Percentiles rank a stretch among this genome's conserved stretches.
Evolutionary conservation across 163 green algal species (phyloP).

Genomic region (Scenedesmus sp.): DNA sequence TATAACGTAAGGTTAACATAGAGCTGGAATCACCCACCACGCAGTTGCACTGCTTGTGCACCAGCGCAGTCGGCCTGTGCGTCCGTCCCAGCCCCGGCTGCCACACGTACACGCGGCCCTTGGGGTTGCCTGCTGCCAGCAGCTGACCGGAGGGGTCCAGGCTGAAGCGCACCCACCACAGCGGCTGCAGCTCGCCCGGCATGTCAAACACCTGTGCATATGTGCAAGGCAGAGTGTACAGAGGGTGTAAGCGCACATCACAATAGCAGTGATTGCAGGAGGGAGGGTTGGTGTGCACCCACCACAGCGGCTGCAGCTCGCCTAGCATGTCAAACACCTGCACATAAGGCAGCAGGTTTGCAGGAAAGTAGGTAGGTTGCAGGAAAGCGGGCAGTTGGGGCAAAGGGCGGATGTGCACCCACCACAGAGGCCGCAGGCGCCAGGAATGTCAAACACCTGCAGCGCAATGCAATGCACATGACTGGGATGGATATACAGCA

Average conservation of each 20-base stretch:
- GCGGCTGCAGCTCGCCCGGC: constrained; percentile 49
- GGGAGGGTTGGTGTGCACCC: no score
- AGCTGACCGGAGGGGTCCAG: constrained; percentile 59
- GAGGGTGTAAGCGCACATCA: no score
- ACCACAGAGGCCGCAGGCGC: neutral
- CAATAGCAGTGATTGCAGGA: neutral
- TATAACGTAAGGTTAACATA: no score
- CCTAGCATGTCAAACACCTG: neutral
- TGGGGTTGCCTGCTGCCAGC: constrained; percentile 72
- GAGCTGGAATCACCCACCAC: no score
- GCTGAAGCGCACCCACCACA: constrained; percentile 90
- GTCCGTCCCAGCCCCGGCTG: constrained; percentile 41
- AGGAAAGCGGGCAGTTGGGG: no score
- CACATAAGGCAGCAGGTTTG: neutral
- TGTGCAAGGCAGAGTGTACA: no score
- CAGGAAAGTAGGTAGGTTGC: neutral
- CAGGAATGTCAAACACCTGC: neutral
- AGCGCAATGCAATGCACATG: no score
- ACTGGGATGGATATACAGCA: no score
- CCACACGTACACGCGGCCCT: constrained; percentile 69
- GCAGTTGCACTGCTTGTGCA: neutral
- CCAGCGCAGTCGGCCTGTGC: neutral
- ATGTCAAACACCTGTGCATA: constrained; percentile 71
- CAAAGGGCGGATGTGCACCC: no score
- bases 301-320: neutral